Evolutionary conservation across 805 yeast species (phyloP), one percentile per base, ranked within the genome.

Genomic region (Candida hungchunana): DNA sequence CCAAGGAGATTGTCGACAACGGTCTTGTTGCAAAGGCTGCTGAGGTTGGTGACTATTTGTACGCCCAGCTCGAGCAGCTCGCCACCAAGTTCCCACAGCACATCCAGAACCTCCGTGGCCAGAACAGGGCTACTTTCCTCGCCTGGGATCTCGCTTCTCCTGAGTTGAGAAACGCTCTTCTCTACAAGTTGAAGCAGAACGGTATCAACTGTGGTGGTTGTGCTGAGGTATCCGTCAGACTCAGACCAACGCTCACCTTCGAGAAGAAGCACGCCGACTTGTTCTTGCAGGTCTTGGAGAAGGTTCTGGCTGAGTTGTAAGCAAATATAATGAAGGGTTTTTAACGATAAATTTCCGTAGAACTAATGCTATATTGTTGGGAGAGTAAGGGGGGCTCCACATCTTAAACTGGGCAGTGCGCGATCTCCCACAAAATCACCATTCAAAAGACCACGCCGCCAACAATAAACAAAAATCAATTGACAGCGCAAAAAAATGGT

Each of bases 201-300:
- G 95, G 95, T 60, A 71, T 82, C 44, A 84, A 85, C 61, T 73
- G 82, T 55, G 95, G 95, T 50, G 94, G 89, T 32, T 85, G 95
- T 64, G 89, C 90, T 36, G 83, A 75, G 37, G 72, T 67, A 44
- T 75, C 89, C 40, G 82, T 85, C 34, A 78, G 95, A 66, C 69
- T 84, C 59, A 77, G 95, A 66, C 95, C 95, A 43, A 72, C 85
- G 29, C 66, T 84, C 51, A 76, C 78, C 15, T 84, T 84, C 58
- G 88, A 82, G 67, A 74, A 79, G 64, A 79, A 79, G 63, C 94
- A 84, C 54, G 90, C 84, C 37, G 86, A 82, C 48, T 60, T 82
- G 37, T 69, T 83, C 48, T 55, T 82, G 36, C 62, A 63, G 20
- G 59, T 62, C 29, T 50, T 73, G 40, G 62, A 62, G 36, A 66